Percentiles rank a stretch among this genome's conserved stretches.
phyloP scores from a whole-genome alignment of 192 early-diverging fungal genomes.

The Phycomyces blakesleeanus region DNA sequence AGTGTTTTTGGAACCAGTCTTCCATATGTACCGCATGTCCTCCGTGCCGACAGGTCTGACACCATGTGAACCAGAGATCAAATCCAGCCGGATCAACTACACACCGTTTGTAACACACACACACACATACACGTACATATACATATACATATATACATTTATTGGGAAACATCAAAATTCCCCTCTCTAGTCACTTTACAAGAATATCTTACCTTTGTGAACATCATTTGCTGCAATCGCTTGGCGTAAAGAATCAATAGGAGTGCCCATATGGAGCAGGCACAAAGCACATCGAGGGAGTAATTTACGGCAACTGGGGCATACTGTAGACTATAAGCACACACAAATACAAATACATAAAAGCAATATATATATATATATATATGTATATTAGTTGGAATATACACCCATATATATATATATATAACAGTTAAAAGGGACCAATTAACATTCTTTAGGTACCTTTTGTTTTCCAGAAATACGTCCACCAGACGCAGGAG shows the following conservation, averaged over 20 bases:
- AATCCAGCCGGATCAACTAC: conserved; percentile 55
- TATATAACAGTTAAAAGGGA: too few relatives aligned
- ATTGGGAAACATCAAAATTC: too few relatives aligned
- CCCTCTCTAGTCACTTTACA: too few relatives aligned
- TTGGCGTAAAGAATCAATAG: conserved; percentile 53
- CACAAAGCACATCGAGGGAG: conserved; percentile 65
- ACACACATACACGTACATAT: too few relatives aligned
- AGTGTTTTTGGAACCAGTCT: conserved; percentile 87
- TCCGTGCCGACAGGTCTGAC: conserved; percentile 95
- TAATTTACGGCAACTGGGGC: conserved; percentile 59
- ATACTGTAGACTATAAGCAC: conserved; percentile 47
- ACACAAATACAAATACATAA: too few relatives aligned
- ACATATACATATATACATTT: too few relatives aligned
- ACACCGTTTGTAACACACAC: too few relatives aligned
- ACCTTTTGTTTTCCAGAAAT: conserved; percentile 38
- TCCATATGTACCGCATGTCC: conserved; percentile 89
- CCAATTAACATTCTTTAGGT: background rate
- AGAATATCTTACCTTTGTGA: conserved; percentile 21
- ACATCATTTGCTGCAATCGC: conserved; percentile 27
- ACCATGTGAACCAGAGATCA: conserved; percentile 97
- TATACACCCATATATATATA: too few relatives aligned
- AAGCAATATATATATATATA: too few relatives aligned
- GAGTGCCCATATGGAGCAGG: conserved; percentile 61
- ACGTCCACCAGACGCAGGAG: conserved; percentile 20
- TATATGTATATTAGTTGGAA: too few relatives aligned